Evolutionary conservation across 108 stramenopile genomes (phyloP).

Genomic region (Skeletonema grethae): DNA sequence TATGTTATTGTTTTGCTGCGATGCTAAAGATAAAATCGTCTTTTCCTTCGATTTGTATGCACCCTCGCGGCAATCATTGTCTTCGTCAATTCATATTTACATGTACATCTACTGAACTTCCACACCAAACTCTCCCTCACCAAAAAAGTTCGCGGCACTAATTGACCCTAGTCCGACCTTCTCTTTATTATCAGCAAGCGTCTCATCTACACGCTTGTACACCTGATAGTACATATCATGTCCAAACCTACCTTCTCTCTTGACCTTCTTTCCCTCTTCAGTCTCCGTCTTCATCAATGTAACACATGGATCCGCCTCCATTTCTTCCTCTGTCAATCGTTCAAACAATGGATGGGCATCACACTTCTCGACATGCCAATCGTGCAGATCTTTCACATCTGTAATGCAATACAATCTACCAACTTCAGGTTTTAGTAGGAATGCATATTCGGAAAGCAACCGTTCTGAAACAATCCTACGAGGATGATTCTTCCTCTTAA

Average conservation of each 20-base stretch:
- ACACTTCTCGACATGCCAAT: slow-evolving; percentile 93
- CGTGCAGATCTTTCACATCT: slow-evolving; percentile 94
- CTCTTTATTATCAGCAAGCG: not conserved
- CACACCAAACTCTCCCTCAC: slow-evolving; percentile 44
- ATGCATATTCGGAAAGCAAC: slow-evolving; percentile 92
- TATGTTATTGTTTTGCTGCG: not conserved
- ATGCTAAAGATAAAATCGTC: not conserved
- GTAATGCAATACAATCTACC: slow-evolving; percentile 93
- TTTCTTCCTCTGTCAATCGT: slow-evolving; percentile 59
- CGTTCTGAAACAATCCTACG: slow-evolving; percentile 86
- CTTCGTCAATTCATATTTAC: not conserved
- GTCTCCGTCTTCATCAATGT: slow-evolving; percentile 87
- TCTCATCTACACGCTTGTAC: slow-evolving; percentile 57
- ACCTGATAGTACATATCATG: slow-evolving; percentile 82
- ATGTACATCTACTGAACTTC: slow-evolving; percentile 8
- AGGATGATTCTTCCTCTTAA: slow-evolving; percentile 97
- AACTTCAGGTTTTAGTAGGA: slow-evolving; percentile 66
- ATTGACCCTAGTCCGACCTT: slow-evolving; percentile 10
- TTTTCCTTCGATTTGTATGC: not conserved
- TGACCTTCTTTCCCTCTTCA: slow-evolving; percentile 98
- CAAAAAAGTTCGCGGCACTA: slow-evolving; percentile 33
- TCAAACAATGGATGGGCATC: slow-evolving; percentile 85
- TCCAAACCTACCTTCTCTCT: slow-evolving; percentile 59
- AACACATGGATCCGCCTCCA: slow-evolving; percentile 87
- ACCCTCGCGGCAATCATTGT: not conserved